These are phyloP conservation scores for Sporothrix mexicana DNA, from an alignment of 2,329 filamentous ascomycete species.

Conservation along the genomic window DNA sequence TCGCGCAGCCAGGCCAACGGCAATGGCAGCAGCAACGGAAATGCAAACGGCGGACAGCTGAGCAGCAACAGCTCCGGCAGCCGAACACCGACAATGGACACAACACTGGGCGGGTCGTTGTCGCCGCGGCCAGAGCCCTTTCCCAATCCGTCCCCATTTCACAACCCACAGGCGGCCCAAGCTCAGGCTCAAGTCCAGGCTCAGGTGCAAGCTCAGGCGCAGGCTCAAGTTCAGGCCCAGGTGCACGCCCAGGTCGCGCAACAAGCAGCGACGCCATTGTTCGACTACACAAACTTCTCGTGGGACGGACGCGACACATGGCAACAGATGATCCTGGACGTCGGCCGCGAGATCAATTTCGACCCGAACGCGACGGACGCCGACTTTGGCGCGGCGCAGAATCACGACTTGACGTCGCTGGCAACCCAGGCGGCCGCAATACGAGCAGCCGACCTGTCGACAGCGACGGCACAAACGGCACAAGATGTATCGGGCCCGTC, in stretches of 20 bases:
- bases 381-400: neutral
- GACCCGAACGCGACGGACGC: neutral
- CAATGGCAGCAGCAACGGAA: neutral
- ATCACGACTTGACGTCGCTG: slow-evolving; percentile 34
- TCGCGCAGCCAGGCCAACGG: neutral
- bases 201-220: neutral
- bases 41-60: neutral
- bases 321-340: slow-evolving; percentile 48
- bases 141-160: slow-evolving; percentile 42
- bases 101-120: neutral
- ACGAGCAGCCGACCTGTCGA: neutral
- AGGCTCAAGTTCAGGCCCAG: neutral
- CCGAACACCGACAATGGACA: neutral
- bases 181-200: neutral
- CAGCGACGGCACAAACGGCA: too few relatives aligned
- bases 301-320: slow-evolving; percentile 18
- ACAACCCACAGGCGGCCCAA: neutral
- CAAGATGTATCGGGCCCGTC: neutral
- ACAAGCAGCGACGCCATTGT: neutral
- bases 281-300: slow-evolving; percentile 58
- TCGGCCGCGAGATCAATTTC: neutral
- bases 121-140: slow-evolving; percentile 34
- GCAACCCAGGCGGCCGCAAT: slow-evolving; percentile 18
- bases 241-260: neutral
- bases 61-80: neutral